Evolutionary conservation across 805 yeast genomes (phyloP).

Genomic region (Ogataea sp.): DNA sequence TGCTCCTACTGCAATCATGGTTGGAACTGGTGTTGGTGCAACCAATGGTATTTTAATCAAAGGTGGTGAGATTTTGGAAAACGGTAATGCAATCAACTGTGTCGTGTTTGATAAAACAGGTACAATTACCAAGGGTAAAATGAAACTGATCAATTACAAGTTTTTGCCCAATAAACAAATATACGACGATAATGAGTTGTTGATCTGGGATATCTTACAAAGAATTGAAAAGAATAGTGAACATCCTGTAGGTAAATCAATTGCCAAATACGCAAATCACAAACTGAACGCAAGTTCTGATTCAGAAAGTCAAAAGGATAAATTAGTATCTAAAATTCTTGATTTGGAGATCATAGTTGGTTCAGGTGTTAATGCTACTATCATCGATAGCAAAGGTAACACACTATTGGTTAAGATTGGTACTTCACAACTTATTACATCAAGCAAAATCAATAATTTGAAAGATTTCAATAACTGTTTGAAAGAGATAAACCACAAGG

Average conservation of each 20-base stretch:
- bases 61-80: conserved; percentile 86
- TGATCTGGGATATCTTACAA: conserved; percentile 44
- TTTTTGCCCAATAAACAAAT: no score
- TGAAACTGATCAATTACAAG: conserved; percentile 34
- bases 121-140: conserved; percentile 79
- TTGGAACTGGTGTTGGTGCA: conserved; percentile 96
- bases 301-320: no score
- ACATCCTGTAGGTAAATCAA: conserved; percentile 82
- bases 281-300: conserved; percentile 1
- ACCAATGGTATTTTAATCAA: conserved; percentile 81
- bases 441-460: conserved; percentile 12
- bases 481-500: conserved; percentile 4
- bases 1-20: conserved; percentile 99
- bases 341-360: conserved; percentile 34
- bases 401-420: conserved; percentile 43
- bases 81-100: conserved; percentile 51
- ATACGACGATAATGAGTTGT: conserved; percentile 15
- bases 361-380: conserved; percentile 33
- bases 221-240: conserved; percentile 65
- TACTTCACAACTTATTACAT: conserved; percentile 32
- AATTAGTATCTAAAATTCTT: conserved; percentile 14
- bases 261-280: conserved; percentile 29
- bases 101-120: conserved; percentile 94
- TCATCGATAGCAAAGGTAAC: conserved; percentile 6
- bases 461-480: conserved; percentile 10